phyloP scores from a whole-genome alignment of 768 basidiomycete species.

The Rhodotorula kratochvilovae region DNA sequence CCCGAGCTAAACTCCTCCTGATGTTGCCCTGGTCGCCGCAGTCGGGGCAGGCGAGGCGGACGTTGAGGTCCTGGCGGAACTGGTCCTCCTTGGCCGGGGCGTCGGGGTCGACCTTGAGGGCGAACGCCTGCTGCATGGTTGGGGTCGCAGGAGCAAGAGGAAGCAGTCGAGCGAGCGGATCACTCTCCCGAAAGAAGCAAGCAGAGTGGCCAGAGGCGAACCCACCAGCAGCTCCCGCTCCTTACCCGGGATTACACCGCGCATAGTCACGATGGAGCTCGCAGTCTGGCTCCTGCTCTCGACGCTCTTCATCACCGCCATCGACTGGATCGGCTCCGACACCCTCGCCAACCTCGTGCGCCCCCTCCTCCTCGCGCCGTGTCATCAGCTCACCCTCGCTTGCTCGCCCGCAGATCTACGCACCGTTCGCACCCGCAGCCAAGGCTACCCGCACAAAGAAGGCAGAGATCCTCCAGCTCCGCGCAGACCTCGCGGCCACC shows the following conservation, averaged over 20 bases:
- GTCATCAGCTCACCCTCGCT: background rate
- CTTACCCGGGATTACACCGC: background rate
- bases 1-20: conserved; percentile 93
- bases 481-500: conserved; percentile 79
- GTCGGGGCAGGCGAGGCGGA: conserved; percentile 72
- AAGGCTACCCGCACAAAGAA: conserved; percentile 68
- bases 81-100: conserved; percentile 9
- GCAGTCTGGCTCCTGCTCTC: conserved; percentile 10
- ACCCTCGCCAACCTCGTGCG: conserved; percentile 25
- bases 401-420: conserved; percentile 6
- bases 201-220: background rate
- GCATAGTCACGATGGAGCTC: conserved; percentile 15
- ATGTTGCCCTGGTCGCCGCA: conserved; percentile 91
- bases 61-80: conserved; percentile 40
- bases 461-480: conserved; percentile 68
- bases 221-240: background rate
- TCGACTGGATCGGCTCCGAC: conserved; percentile 32
- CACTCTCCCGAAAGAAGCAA: background rate
- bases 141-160: background rate
- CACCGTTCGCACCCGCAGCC: conserved; percentile 57
- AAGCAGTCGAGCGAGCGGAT: background rate
- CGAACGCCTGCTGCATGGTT: conserved; percentile 16
- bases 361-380: background rate
- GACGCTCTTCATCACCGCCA: conserved; percentile 14
- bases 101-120: conserved; percentile 30